Evolutionary conservation across 306 rosid genomes (phyloP).

Genomic region (Sicyos baderoa): DNA sequence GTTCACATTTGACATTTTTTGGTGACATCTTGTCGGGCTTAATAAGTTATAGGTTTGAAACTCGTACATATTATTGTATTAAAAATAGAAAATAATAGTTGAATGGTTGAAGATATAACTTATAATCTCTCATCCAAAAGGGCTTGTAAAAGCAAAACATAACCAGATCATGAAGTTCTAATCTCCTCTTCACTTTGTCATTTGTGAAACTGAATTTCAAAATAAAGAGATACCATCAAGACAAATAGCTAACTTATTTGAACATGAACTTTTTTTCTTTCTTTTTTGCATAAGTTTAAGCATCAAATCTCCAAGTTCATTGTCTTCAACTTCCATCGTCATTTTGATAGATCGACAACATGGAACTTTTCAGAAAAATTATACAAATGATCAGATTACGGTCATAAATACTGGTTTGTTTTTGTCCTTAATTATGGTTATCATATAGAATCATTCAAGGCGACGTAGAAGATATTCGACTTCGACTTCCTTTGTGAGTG

Average conservation of each 20-base stretch:
- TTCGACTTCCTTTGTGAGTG: constrained; percentile 72
- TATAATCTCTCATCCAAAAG: neutral
- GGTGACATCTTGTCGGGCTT: no score
- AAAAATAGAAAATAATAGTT: neutral
- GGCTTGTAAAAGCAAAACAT: neutral
- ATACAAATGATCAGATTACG: no score
- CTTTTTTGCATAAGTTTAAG: neutral
- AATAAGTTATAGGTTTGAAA: no score
- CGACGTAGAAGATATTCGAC: constrained; percentile 80
- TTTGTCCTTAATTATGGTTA: no score
- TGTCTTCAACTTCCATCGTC: neutral
- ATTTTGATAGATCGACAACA: neutral
- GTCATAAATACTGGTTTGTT: no score
- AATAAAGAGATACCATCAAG: neutral
- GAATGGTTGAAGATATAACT: neutral
- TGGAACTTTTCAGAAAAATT: no score
- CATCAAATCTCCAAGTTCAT: neutral
- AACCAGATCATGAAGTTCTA: neutral
- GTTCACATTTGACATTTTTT: no score
- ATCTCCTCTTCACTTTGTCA: neutral
- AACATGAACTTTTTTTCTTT: neutral
- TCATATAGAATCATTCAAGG: constrained; percentile 24
- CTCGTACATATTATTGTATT: no score
- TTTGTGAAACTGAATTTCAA: neutral
- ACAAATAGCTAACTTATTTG: neutral